A percentile compares a stretch with the other conserved stretches of the same genome.
Conservation (phyloP, 164 flowering plant species). For the Brasenia schreberi region DNA sequence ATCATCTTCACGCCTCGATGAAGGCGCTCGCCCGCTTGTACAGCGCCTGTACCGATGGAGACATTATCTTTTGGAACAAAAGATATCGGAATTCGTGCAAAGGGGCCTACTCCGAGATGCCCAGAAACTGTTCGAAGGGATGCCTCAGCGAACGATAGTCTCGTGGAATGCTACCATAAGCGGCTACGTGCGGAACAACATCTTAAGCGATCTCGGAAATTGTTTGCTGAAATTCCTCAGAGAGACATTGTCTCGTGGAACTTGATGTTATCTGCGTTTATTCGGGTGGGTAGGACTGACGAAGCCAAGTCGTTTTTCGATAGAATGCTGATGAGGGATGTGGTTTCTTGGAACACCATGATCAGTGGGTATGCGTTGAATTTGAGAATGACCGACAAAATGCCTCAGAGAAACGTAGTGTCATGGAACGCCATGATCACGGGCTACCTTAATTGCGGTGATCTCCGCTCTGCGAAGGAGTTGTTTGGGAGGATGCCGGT, state of each 20-base stretch:
- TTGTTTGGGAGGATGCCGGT: slow-evolving; percentile 10
- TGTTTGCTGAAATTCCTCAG: slow-evolving; percentile 13
- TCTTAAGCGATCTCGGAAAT: slow-evolving; percentile 3
- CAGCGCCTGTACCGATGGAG: not conserved
- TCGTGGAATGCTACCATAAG: slow-evolving; percentile 12
- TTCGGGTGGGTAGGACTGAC: slow-evolving; percentile 24
- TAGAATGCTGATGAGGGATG: slow-evolving; percentile 6
- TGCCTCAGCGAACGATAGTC: slow-evolving; percentile 6
- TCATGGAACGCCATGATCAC: slow-evolving; percentile 13
- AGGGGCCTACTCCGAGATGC: slow-evolving; percentile 3
- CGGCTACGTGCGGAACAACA: slow-evolving; percentile 6
- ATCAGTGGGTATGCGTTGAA: slow-evolving; percentile 11
- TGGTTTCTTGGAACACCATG: slow-evolving; percentile 11
- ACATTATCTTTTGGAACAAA: slow-evolving; percentile 9
- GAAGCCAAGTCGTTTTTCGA: slow-evolving; percentile 17
- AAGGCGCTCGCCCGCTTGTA: not conserved
- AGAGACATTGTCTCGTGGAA: slow-evolving; percentile 14
- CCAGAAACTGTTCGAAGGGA: slow-evolving; percentile 6
- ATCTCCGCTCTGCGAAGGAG: slow-evolving; percentile 4
- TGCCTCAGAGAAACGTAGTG: slow-evolving; percentile 9
- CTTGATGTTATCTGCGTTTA: slow-evolving; percentile 17
- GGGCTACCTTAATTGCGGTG: slow-evolving; percentile 7
- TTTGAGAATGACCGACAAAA: slow-evolving; percentile 2
- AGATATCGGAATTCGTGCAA: slow-evolving; percentile 4
- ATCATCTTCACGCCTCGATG: not conserved